Evolutionary conservation across 805 yeast genomes (phyloP).

Genomic region (Nematodospora valgi): DNA sequence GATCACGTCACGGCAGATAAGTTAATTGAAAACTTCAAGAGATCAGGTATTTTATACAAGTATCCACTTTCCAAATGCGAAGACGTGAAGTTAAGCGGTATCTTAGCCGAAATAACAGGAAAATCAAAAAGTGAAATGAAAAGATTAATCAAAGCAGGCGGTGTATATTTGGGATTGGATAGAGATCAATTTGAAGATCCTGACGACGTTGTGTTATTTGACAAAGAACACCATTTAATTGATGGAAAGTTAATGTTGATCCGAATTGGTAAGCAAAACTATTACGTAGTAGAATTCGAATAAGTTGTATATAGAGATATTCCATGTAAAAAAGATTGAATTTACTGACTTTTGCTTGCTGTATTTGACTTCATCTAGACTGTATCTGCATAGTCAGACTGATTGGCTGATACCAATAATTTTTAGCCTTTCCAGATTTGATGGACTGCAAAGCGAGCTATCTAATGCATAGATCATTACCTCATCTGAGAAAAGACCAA

Average conservation of each 20-base stretch:
- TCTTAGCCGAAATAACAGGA: conserved; percentile 47
- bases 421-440: no score
- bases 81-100: conserved; percentile 42
- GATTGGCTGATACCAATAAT: no score
- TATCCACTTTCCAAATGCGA: conserved; percentile 10
- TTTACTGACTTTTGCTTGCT: no score
- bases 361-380: no score
- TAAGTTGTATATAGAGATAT: conserved; percentile 2
- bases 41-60: conserved; percentile 49
- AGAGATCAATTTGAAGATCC: conserved; percentile 48
- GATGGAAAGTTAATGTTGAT: conserved; percentile 61
- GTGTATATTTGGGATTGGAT: conserved; percentile 66
- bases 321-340: no score
- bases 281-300: conserved; percentile 49
- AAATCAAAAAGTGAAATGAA: conserved; percentile 58
- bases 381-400: no score
- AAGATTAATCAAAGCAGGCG: conserved; percentile 63
- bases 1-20: conserved; percentile 46
- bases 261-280: conserved; percentile 72
- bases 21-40: conserved; percentile 52
- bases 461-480: no score
- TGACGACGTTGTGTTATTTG: conserved; percentile 48
- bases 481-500: no score
- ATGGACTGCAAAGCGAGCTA: no score
- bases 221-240: conserved; percentile 45